Conservation (phyloP, 2,329 filamentous ascomycete genomes). For the Fonsecaea pugnacius region DNA sequence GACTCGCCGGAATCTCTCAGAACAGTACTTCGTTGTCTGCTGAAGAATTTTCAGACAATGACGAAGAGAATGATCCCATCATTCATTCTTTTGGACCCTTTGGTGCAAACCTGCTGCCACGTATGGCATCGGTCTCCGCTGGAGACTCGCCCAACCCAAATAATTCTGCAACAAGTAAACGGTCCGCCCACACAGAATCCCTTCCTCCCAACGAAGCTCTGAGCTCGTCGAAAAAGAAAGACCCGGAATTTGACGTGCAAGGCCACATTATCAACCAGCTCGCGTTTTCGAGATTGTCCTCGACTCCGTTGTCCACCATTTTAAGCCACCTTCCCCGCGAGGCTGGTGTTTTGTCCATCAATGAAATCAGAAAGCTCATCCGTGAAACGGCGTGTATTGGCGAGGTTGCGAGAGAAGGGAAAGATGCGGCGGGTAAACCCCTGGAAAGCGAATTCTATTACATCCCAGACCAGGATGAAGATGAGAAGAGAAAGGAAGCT, state of each 20-base stretch:
- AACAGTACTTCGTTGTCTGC: conserved; percentile 23
- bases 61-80: conserved; percentile 93
- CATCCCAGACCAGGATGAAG: conserved; percentile 80
- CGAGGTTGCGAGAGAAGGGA: conserved; percentile 85
- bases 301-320: conserved; percentile 86
- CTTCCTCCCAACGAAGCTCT: conserved; percentile 43
- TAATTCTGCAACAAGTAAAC: conserved; percentile 36
- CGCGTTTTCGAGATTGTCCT: conserved; percentile 89
- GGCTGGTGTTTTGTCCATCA: conserved; percentile 58
- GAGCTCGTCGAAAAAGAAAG: conserved; percentile 39
- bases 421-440: conserved; percentile 90
- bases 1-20: conserved; percentile 27
- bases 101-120: conserved; percentile 80
- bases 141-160: conserved; percentile 59
- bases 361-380: conserved; percentile 71
- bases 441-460: conserved; percentile 99
- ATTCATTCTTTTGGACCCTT: conserved; percentile 91
- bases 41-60: conserved; percentile 71
- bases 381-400: conserved; percentile 79
- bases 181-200: conserved; percentile 42
- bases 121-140: conserved; percentile 77
- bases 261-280: conserved; percentile 96
- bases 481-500: conserved; percentile 76
- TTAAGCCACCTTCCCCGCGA: conserved; percentile 76
- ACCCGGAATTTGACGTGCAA: conserved; percentile 51